Base-by-base conservation (phyloP, 1,139 yeast species). In the Magnusiomyces tetraspermus region DNA sequence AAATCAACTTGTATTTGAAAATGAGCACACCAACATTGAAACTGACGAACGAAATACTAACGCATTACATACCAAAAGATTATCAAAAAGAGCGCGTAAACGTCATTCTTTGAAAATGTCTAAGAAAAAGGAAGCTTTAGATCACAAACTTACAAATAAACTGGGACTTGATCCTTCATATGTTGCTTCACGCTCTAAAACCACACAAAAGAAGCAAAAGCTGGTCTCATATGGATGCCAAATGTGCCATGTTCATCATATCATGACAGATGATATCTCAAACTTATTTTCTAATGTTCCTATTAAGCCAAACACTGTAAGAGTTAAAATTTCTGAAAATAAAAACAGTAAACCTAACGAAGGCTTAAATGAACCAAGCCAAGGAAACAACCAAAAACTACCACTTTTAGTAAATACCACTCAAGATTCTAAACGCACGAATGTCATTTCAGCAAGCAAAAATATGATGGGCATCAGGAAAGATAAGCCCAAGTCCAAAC, bases 401-500 rank as follows among this genome's bases (percentile, higher is more conserved):
- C 17, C n/a, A n/a, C 15, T 8, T 4, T n/a, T 17, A 21, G 43
- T 21, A 38, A 21, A 4, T 21, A 6, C n/a, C n/a, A n/a, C n/a
- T n/a, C n/a, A n/a, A n/a, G 21, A 17, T 13, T n/a, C n/a, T 13
- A 6, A 37, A 13, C n/a, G 21, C 41, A 15, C n/a, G 17, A 6
- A 37, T 6, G 41, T 10, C 17, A 13, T n/a, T n/a, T n/a, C 33
- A 28, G 6, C 6, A 6, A 28, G 11, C 11, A 22, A 40, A 11
- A 8, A 22, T 17, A 6, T 21, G 13, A 17, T 11, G 17, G 26
- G 23, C 2, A 22, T 24, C 26, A 23, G 45, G 8, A 42, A 42
- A 42, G 45, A 42, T 13, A 42, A 42, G 21, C n/a, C 31, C 13
- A 43, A 43, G 21, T 43, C 46, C 2, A 43, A 43, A 37, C 30